A percentile compares a stretch with the other conserved stretches of the same genome.
Conservation (phyloP, 352 stramenopile genomes). For the Globisporangium echinulatum region DNA sequence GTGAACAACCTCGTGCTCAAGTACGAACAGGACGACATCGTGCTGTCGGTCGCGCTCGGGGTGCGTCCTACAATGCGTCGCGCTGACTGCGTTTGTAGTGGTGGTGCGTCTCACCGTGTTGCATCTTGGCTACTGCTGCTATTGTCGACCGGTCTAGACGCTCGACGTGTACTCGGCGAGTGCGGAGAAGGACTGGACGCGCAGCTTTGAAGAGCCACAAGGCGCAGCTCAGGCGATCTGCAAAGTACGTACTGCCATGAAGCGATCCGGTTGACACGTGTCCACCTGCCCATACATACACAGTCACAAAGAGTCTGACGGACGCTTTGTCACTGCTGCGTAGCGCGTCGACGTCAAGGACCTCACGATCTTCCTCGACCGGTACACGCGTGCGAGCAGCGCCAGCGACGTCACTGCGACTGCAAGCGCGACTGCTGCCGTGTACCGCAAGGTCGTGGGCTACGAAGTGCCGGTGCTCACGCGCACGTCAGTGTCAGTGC, state of each 20-base stretch:
- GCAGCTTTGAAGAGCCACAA: slow-evolving; percentile 65
- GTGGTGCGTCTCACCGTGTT: background rate
- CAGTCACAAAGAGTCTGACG: too few relatives aligned
- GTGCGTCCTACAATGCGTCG: slow-evolving; percentile 20
- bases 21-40: slow-evolving; percentile 83
- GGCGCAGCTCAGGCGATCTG: slow-evolving; percentile 38
- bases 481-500: slow-evolving; percentile 58
- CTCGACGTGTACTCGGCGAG: slow-evolving; percentile 75
- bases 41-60: slow-evolving; percentile 76
- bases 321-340: background rate
- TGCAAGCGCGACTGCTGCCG: slow-evolving; percentile 12
- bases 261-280: too few relatives aligned
- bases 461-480: slow-evolving; percentile 79
- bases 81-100: background rate
- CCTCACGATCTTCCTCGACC: slow-evolving; percentile 79
- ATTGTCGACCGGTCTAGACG: slow-evolving; percentile 22
- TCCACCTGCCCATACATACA: too few relatives aligned
- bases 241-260: slow-evolving; percentile 25
- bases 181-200: slow-evolving; percentile 42
- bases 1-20: slow-evolving; percentile 87
- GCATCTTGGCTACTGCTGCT: background rate
- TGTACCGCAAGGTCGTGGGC: slow-evolving; percentile 67
- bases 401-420: slow-evolving; percentile 15
- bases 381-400: slow-evolving; percentile 44
- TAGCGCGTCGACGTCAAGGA: slow-evolving; percentile 67